Evolutionary conservation across 2,329 filamentous ascomycete species (phyloP), one percentile per base, ranked within the genome.

Genomic region (Fusarium keratoplasticum): DNA sequence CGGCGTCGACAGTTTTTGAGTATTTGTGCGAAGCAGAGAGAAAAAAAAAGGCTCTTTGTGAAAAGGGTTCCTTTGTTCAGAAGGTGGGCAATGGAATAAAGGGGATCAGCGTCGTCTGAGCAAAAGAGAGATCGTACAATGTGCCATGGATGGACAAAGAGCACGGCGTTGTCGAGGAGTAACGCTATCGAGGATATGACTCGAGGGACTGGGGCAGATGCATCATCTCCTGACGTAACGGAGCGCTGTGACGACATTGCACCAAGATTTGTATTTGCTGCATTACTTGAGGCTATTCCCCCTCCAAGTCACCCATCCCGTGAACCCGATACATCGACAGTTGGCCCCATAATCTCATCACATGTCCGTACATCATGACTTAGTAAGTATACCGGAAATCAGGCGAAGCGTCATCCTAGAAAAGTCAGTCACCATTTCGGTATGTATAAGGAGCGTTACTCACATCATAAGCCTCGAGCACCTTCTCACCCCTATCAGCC

Each of bases 401-500:
- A 36, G 70, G 2, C 33, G 77, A 65, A 36, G 79, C 76, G 36
- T 72, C 68, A 8, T 81, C 78, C 80, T 82, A 54, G 5, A 58
- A 20, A 29, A 33, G 65, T 72, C 27, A 73, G 76, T 62, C 59
- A 71, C 40, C 35, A 50, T 71, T 63, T 54, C 42, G 52, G 54
- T 22, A 33, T 50, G 22, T 50, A 42, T 5, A 27, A 55, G 36
- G 40, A 27, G 33, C n/a, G 36, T 62, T 66, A 83, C 86, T 83
- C 80, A 89, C 87, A 73, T 88, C 84, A 50, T 84, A 81, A 20
- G 81, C 79, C 80, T 90, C 89, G 14, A 90, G 80, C 70, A 86
- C 79, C 77, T 84, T 86, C 81, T 89, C 87, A 58, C 87, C 87
- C 33, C 84, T 80, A n/a, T 90, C 87, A 0, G 89, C 89, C 78